These are phyloP conservation scores for Sporothrix dimorphospora DNA, from an alignment of 2,329 filamentous ascomycete genomes.

Conservation along the genomic window DNA sequence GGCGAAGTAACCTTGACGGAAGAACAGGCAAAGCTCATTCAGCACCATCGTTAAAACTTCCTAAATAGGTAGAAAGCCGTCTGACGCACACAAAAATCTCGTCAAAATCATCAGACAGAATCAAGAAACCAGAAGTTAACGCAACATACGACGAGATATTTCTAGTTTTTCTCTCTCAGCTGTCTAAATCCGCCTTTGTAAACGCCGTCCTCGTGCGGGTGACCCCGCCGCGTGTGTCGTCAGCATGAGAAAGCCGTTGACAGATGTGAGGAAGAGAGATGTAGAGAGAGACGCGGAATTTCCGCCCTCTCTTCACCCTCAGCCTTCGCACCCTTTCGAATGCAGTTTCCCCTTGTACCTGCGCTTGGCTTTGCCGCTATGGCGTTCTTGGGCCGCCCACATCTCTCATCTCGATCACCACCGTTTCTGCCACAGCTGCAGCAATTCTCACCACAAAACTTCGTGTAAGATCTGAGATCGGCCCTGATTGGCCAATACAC, in stretches of 20 bases:
- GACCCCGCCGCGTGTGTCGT: background rate
- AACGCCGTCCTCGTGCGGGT: background rate
- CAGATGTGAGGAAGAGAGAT: background rate
- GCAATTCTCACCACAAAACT: background rate
- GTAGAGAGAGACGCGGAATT: background rate
- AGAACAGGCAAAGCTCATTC: background rate
- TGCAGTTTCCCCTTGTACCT: constrained; percentile 1
- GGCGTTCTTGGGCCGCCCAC: background rate
- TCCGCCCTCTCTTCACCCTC: background rate
- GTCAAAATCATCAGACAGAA: background rate
- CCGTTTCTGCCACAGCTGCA: background rate
- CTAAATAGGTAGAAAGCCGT: background rate
- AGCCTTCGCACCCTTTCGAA: background rate
- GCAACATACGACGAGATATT: background rate
- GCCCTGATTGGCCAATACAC: constrained; percentile 6
- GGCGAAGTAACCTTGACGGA: background rate
- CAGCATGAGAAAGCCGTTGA: background rate
- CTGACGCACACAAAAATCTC: background rate
- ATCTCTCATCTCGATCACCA: background rate
- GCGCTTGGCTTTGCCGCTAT: background rate
- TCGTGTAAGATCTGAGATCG: background rate
- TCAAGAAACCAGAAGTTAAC: background rate
- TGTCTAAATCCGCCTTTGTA: background rate
- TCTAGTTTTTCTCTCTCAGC: background rate
- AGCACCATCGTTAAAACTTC: background rate